phyloP scores from a whole-genome alignment of 306 rosid genomes.

The Hippophae rhamnoides region DNA sequence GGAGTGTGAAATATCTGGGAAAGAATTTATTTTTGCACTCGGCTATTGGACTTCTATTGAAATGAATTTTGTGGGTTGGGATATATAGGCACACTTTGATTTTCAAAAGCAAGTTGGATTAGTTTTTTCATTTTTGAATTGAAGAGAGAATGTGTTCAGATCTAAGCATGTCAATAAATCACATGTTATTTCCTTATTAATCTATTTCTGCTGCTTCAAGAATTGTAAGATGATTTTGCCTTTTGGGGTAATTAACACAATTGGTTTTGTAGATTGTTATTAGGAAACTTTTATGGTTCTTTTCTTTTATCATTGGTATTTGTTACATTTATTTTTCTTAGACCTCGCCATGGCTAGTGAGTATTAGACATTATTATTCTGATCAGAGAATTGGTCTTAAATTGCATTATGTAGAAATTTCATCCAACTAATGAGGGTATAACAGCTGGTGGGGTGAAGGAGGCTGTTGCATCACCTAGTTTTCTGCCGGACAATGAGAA shows the following conservation, averaged over 20 bases:
- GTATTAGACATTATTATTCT: constrained; percentile 4
- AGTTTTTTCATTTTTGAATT: background rate
- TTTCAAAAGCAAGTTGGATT: background rate
- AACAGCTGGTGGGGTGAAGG: constrained; percentile 34
- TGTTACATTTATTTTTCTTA: background rate
- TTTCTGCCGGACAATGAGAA: constrained; percentile 30
- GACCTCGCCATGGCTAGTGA: background rate
- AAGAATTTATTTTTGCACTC: background rate
- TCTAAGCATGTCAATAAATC: background rate
- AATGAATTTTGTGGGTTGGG: background rate
- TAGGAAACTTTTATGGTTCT: too few species aligned
- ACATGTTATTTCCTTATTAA: background rate
- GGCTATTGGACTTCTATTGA: background rate
- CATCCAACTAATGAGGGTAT: constrained; percentile 34
- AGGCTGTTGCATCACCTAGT: constrained; percentile 28
- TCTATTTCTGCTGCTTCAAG: background rate
- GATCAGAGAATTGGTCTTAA: constrained; percentile 10
- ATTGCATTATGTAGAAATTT: constrained; percentile 39
- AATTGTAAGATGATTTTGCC: background rate
- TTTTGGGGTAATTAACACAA: background rate
- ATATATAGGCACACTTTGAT: background rate
- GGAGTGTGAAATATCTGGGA: background rate
- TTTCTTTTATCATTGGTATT: background rate
- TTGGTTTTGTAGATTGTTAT: too few species aligned
- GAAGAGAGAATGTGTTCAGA: background rate